Conservation (phyloP, 352 stramenopile genomes). For the Phytophthora pistaciae region DNA sequence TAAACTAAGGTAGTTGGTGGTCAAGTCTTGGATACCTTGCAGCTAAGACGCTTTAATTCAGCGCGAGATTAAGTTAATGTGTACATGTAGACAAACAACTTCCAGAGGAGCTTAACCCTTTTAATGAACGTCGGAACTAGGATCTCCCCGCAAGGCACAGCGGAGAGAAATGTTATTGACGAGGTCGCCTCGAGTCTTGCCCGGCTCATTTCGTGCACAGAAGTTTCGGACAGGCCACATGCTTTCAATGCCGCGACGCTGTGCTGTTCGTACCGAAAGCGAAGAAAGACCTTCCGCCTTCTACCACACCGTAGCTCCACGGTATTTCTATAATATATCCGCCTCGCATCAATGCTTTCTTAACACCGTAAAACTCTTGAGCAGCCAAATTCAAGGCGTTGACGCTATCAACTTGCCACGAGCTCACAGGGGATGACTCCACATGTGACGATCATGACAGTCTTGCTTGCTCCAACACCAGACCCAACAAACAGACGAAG, state of each 20-base stretch:
- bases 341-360: background rate
- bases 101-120: background rate
- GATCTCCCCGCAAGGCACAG: background rate
- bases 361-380: too few relatives aligned
- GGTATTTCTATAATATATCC: background rate
- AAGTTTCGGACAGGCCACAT: slow-evolving; percentile 14
- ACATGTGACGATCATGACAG: background rate
- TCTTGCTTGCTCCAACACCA: background rate
- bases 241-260: slow-evolving; percentile 11
- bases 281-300: background rate
- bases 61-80: too few relatives aligned
- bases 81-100: too few relatives aligned
- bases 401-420: too few relatives aligned
- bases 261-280: slow-evolving; percentile 5
- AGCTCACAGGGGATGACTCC: background rate
- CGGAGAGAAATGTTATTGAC: background rate
- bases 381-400: too few relatives aligned
- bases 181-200: slow-evolving; percentile 1
- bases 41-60: too few relatives aligned
- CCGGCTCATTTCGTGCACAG: slow-evolving; percentile 19
- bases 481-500: slow-evolving; percentile 5
- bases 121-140: background rate
- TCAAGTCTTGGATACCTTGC: too few relatives aligned
- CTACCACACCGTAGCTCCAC: background rate
- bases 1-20: too few relatives aligned